A percentile compares a stretch with the other conserved stretches of the same genome.
Conservation (phyloP, 768 basidiomycete species). For the Mrakia blollopis region DNA sequence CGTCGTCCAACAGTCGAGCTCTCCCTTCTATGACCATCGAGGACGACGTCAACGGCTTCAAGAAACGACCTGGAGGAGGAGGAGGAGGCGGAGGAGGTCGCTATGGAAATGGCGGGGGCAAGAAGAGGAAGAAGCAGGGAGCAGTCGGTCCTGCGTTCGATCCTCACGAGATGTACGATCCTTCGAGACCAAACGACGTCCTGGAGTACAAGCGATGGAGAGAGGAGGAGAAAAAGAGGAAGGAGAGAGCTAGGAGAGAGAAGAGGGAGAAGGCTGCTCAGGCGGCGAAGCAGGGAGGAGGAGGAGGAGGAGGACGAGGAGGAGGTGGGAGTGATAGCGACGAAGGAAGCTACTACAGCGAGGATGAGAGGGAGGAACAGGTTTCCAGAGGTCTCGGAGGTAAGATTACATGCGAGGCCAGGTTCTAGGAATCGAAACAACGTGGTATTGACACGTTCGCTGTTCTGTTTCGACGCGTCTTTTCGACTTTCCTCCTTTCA, state of each 20-base stretch:
- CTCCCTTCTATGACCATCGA: conserved; percentile 82
- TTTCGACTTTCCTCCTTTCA: conserved; percentile 2
- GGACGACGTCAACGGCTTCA: conserved; percentile 79
- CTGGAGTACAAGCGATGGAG: conserved; percentile 80
- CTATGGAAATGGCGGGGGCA: conserved; percentile 53
- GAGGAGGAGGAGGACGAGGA: neutral
- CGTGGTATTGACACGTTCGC: neutral
- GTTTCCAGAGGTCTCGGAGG: conserved; percentile 47
- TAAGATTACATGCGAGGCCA: conserved; percentile 37
- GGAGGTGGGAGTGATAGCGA: conserved; percentile 49
- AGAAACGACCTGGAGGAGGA: conserved; percentile 35
- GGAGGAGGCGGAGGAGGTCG: conserved; percentile 52
- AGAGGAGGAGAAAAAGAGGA: conserved; percentile 65
- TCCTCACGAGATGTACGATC: conserved; percentile 55
- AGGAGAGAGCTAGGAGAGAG: conserved; percentile 45
- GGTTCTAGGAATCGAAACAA: neutral
- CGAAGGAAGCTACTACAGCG: conserved; percentile 50
- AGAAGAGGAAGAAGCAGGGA: conserved; percentile 52
- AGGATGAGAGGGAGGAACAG: conserved; percentile 53
- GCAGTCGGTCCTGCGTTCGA: conserved; percentile 10
- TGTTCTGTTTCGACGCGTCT: neutral
- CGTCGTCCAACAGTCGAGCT: neutral
- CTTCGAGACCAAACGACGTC: conserved; percentile 78
- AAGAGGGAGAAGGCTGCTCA: conserved; percentile 16
- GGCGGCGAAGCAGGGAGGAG: conserved; percentile 50